phyloP scores from a whole-genome alignment of 208 protist genomes.

The Wallacemonas sp. region DNA sequence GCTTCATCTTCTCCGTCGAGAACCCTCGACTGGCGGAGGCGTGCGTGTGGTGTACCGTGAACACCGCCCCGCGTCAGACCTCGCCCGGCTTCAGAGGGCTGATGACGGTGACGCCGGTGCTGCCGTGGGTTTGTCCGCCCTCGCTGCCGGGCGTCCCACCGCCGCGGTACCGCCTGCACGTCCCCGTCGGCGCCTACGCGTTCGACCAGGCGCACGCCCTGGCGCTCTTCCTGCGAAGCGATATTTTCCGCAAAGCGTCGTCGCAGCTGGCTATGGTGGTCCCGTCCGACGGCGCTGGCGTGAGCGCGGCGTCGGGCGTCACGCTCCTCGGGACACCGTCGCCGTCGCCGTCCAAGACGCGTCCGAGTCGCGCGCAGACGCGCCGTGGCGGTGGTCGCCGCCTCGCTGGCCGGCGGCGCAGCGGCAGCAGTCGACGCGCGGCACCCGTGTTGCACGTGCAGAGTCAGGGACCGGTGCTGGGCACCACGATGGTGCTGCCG shows the following conservation, averaged over 20 bases:
- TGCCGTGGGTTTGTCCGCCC: constrained; percentile 61
- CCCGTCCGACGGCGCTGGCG: not conserved
- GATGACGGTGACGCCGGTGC: constrained; percentile 49
- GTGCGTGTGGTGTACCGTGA: constrained; percentile 80
- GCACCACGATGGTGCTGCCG: constrained; percentile 23
- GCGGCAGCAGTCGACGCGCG: no score
- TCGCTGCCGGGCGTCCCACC: constrained; percentile 68
- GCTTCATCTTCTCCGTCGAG: constrained; percentile 64
- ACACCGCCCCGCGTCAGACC: constrained; percentile 32
- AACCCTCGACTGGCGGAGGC: constrained; percentile 63
- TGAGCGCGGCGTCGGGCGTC: no score
- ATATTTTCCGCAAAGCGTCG: constrained; percentile 64
- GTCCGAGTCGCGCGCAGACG: not conserved
- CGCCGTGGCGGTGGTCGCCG: not conserved
- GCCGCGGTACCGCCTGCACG: constrained; percentile 45
- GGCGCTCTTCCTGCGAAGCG: constrained; percentile 52
- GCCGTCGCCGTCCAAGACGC: constrained; percentile 13
- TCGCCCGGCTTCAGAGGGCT: constrained; percentile 28
- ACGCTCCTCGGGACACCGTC: no score
- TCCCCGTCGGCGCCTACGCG: constrained; percentile 62
- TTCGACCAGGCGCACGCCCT: constrained; percentile 58
- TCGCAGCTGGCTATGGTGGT: constrained; percentile 29
- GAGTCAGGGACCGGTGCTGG: no score
- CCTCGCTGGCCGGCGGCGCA: no score
- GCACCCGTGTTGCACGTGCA: no score